Percentiles rank a stretch among this genome's conserved stretches.
phyloP scores from a whole-genome alignment of 306 rosid genomes.

The Quercus mongolica region DNA sequence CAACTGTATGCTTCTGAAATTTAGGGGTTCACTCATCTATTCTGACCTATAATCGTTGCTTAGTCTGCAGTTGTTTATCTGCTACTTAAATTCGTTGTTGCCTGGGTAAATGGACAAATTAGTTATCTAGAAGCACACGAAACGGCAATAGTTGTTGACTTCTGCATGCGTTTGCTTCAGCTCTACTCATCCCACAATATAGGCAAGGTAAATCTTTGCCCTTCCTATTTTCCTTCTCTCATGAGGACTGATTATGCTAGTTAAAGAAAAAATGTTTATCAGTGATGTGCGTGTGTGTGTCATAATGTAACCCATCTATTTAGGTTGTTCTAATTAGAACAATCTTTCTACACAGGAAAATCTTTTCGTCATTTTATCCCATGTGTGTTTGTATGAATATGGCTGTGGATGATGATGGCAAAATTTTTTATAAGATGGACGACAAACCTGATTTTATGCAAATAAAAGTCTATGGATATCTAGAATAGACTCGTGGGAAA shows the following conservation, averaged over 20 bases:
- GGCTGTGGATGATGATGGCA: background rate
- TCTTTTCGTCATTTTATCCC: no score
- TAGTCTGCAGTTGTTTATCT: constrained; percentile 95
- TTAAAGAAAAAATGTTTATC: constrained; percentile 1
- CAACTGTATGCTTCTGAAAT: constrained; percentile 3
- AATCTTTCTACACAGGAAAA: no score
- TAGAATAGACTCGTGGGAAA: background rate
- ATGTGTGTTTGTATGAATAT: no score
- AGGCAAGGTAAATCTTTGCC: constrained; percentile 69
- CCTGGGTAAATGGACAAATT: constrained; percentile 97
- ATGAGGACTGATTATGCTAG: background rate
- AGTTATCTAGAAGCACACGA: constrained; percentile 77
- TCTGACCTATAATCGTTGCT: constrained; percentile 31
- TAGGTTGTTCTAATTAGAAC: no score
- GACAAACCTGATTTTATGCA: background rate
- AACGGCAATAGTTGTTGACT: constrained; percentile 68
- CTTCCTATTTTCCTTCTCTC: constrained; percentile 5
- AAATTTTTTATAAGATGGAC: background rate
- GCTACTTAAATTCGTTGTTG: constrained; percentile 88
- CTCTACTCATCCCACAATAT: constrained; percentile 87
- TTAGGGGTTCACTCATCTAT: constrained; percentile 7
- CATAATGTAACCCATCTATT: no score
- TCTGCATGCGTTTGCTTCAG: constrained; percentile 90
- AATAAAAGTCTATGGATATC: background rate
- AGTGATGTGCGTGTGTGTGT: background rate